Percentiles rank a stretch among this genome's conserved stretches.
Evolutionary conservation across 257 asterid genomes (phyloP).

Genomic region (Verbascum thapsus): DNA sequence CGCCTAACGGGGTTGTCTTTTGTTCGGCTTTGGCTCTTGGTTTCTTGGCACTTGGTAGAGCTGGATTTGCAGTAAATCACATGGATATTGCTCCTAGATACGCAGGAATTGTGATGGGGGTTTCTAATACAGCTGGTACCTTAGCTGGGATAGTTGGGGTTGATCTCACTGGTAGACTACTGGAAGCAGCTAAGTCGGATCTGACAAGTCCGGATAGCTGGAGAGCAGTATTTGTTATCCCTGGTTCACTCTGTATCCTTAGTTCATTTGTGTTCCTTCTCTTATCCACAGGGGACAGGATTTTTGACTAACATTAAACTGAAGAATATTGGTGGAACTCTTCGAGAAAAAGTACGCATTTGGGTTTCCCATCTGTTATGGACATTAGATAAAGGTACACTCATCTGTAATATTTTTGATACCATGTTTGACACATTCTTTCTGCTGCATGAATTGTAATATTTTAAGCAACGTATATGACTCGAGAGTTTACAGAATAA

Average conservation of each 20-base stretch:
- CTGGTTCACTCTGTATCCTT: slow-evolving; percentile 74
- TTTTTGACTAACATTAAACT: slow-evolving; percentile 60
- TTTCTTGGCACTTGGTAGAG: slow-evolving; percentile 92
- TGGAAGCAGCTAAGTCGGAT: slow-evolving; percentile 84
- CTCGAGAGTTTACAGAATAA: neutral
- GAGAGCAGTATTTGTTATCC: slow-evolving; percentile 75
- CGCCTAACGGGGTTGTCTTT: slow-evolving; percentile 67
- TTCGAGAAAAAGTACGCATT: neutral
- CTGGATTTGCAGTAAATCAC: slow-evolving; percentile 94
- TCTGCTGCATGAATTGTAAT: slow-evolving; percentile 10
- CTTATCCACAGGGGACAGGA: slow-evolving; percentile 84
- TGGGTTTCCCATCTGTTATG: too few relatives aligned
- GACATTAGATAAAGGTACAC: neutral
- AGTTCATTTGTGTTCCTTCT: slow-evolving; percentile 73
- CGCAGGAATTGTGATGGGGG: slow-evolving; percentile 96
- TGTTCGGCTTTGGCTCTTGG: slow-evolving; percentile 91
- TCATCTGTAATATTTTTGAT: slow-evolving; percentile 17
- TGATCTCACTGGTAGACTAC: slow-evolving; percentile 84
- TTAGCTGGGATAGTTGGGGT: slow-evolving; percentile 92
- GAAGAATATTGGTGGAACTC: neutral
- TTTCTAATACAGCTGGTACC: slow-evolving; percentile 93
- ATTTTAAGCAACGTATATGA: slow-evolving; percentile 2
- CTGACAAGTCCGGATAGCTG: slow-evolving; percentile 83
- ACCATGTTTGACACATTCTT: slow-evolving; percentile 14
- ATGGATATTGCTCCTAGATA: slow-evolving; percentile 95